Base-by-base conservation (phyloP, 2,329 filamentous ascomycete genomes). In the Aspergillus sp. region DNA sequence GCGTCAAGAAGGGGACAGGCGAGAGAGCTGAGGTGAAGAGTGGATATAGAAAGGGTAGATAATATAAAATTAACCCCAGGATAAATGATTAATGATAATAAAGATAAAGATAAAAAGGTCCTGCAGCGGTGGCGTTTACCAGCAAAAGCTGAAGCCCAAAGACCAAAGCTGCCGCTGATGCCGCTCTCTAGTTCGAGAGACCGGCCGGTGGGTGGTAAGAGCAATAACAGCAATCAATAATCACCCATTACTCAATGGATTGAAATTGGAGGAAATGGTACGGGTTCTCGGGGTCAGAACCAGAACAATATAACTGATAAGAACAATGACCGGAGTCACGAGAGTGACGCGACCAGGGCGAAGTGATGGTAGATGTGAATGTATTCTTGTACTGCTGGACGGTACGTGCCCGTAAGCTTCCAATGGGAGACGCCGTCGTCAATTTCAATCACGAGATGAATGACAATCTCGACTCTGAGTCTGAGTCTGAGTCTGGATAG, bases 131-230 rank as follows among this genome's bases (percentile, higher is more conserved):
- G 63, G 63, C 61, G 63, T 63, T 63, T 31, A 59, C 57, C 18
- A 55, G 18, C 50, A 32, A 60, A 60, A 60, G 59, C 63, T 60
- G 58, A 64, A 47, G 51, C 54, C 46, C 18, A 56, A 59, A 53
- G 59, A 58, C 62, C 56, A n/a, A 58, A 63, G 57, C 58, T 66
- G 60, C 64, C 62, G 64, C 64, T 63, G 63, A 65, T 59, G 55
- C 64, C 63, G 63, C 64, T 65, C 11, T 24, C 24, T 24, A 24
- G 24, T 24, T 24, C 24, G 24, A 24, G 24, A 24, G 24, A 24
- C 24, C 24, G 24, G 24, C 24, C 24, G 24, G 24, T 24, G 24
- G 24, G 24, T 24, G 24, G 24, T 24, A 24, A 24, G 24, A 11
- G 32, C 11, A 14, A n/a, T 42, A 42, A 42, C 16, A n/a, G 36